A percentile compares a stretch with the other conserved stretches of the same genome.
Evolutionary conservation across 192 early-diverging fungal genomes (phyloP).

Genomic region (Backusella liffmaniae): DNA sequence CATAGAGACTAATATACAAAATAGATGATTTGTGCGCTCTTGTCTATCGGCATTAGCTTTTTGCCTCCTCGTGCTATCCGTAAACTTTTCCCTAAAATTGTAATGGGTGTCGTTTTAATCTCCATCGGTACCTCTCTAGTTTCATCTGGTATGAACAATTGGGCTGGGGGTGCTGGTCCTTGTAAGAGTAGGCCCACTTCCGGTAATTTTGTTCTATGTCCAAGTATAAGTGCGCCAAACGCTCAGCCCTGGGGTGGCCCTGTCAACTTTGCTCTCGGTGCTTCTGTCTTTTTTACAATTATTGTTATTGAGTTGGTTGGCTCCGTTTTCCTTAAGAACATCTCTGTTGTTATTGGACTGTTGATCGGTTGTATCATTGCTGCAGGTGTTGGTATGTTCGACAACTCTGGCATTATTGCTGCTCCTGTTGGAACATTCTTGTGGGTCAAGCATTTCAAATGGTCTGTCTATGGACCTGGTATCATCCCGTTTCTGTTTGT

Average conservation of each 20-base stretch:
- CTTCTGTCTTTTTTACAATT: constrained; percentile 46
- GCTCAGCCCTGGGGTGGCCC: constrained; percentile 53
- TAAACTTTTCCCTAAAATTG: constrained; percentile 55
- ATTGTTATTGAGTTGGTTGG: constrained; percentile 54
- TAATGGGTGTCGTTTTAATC: constrained; percentile 50
- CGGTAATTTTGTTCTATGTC: constrained; percentile 46
- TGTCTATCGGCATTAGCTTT: constrained; percentile 47
- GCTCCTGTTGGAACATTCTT: constrained; percentile 52
- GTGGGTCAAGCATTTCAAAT: constrained; percentile 50
- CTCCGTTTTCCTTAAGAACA: constrained; percentile 57
- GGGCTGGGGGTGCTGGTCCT: constrained; percentile 52
- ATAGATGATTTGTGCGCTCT: constrained; percentile 47
- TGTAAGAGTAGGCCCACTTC: constrained; percentile 40
- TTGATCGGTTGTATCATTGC: constrained; percentile 54
- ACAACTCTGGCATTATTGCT: constrained; percentile 35
- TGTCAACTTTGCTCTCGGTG: constrained; percentile 49
- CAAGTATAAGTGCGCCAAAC: constrained; percentile 41
- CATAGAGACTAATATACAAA: not conserved
- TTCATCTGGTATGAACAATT: constrained; percentile 46
- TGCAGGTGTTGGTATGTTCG: constrained; percentile 46
- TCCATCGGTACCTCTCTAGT: constrained; percentile 49
- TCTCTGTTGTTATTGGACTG: constrained; percentile 48
- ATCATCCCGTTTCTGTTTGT: constrained; percentile 53
- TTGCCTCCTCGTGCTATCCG: constrained; percentile 46
- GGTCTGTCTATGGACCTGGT: constrained; percentile 48